Conservation (phyloP, 106 monocot genomes). For the Allium cepa region DNA sequence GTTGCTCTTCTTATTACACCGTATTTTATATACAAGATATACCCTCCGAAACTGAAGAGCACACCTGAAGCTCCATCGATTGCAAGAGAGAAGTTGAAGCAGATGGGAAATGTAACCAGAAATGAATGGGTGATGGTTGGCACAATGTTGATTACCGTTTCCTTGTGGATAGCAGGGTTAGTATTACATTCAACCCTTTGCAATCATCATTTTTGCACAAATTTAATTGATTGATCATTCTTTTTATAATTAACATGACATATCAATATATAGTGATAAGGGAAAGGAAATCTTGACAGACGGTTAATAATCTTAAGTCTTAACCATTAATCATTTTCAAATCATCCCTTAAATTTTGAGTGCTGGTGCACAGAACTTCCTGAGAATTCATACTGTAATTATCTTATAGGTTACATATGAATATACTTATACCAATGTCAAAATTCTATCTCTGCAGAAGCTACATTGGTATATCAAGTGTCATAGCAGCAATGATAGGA, state of each 20-base stretch:
- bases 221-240: too few relatives aligned
- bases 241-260: too few relatives aligned
- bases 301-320: neutral
- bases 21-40: conserved; percentile 75
- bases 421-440: neutral
- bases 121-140: conserved; percentile 82
- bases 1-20: conserved; percentile 67
- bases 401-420: too few relatives aligned
- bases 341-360: too few relatives aligned
- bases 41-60: conserved; percentile 75
- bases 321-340: neutral
- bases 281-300: too few relatives aligned
- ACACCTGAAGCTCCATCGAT: conserved; percentile 82
- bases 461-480: conserved; percentile 63
- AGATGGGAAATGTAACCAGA: conserved; percentile 75
- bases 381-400: too few relatives aligned
- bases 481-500: conserved; percentile 87
- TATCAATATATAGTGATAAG: too few relatives aligned
- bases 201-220: too few relatives aligned
- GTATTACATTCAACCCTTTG: neutral
- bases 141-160: conserved; percentile 86
- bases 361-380: too few relatives aligned
- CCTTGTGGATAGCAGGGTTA: conserved; percentile 91
- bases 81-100: conserved; percentile 61
- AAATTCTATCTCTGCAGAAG: conserved; percentile 22